Base-by-base conservation (phyloP, 352 stramenopile species). In the Phytophthora fragariae region DNA sequence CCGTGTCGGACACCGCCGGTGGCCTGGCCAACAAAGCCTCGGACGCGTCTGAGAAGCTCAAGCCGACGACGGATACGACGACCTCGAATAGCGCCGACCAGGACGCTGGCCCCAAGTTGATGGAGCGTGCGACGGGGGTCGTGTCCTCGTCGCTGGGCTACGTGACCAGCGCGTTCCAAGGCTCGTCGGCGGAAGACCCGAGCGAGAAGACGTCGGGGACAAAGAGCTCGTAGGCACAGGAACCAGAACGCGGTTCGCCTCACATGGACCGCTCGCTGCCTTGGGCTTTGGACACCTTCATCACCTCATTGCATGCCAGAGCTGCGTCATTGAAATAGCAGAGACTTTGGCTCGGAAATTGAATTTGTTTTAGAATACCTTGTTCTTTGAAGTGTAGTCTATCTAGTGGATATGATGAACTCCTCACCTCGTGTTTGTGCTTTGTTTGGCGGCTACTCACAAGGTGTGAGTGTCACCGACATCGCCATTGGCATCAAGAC, bases 91-190 rank as follows among this genome's bases (percentile, higher is more conserved):
- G 59, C 74, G 62, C 44, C 8, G 58, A 59, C 7, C 49, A 62
- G 17, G 57, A 73, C 3, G 68, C 52, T 61, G 50, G 53, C 35
- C 68, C 74, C 3, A 76, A 70, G 58, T 65, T 85, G 68, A 75
- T 77, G 64, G 67, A 77, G 12, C 67, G 67, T 19, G 67, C 68
- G 4, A 74, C 60, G 5, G 55, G 46, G 14, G 55, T 35, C 1
- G 55, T 73, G 17, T 68, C 55, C 5, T 79, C 73, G 10, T 53
- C 65, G 50, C 2, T 78, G 29, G 71, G 46, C 27, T 74, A 74
- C 39, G 70, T 77, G 37, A 60, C 59, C 9, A 57, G 61, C 8
- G 53, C 64, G 19, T 58, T 76, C 21, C 49, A 71, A 29, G 56
- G 39, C 11, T n/a, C 68, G 12, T 31, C 14, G 35, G 55, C 27